Evolutionary conservation across 768 basidiomycete genomes (phyloP).

Genomic region (Podaxis mareebaensis): DNA sequence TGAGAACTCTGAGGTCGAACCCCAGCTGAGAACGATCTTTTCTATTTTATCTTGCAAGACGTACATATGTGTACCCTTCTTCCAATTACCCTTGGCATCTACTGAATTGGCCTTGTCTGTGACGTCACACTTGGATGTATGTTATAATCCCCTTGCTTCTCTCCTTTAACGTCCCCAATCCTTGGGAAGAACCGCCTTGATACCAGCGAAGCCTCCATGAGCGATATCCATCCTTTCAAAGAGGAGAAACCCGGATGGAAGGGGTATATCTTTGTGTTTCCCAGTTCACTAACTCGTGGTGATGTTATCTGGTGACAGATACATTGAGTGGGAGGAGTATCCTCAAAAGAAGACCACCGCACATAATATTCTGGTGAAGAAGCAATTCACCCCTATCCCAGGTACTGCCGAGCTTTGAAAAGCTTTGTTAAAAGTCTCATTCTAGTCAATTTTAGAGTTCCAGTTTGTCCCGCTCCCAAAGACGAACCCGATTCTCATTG

Average conservation of each 20-base stretch:
- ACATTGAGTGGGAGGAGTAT: conserved; percentile 50
- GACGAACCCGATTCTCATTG: conserved; percentile 51
- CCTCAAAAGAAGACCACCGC: conserved; percentile 45
- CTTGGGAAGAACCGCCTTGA: not conserved
- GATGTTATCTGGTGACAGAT: conserved; percentile 26
- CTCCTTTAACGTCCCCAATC: no score
- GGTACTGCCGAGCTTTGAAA: conserved; percentile 24
- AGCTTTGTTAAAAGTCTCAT: not conserved
- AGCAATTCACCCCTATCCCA: conserved; percentile 40
- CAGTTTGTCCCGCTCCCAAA: conserved; percentile 48
- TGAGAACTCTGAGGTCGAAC: no score
- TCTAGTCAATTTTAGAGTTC: conserved; percentile 34
- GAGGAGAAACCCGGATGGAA: conserved; percentile 18
- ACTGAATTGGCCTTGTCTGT: no score
- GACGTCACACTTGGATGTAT: no score
- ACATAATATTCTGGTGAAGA: conserved; percentile 36
- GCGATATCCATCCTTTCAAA: not conserved
- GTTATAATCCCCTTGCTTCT: no score
- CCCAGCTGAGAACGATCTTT: no score
- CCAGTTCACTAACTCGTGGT: not conserved
- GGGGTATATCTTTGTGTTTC: conserved; percentile 6
- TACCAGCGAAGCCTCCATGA: not conserved
- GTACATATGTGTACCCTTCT: no score
- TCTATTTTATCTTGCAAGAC: no score
- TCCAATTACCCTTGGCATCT: no score